Evolutionary conservation across 2,329 filamentous ascomycete genomes (phyloP), one percentile per base, ranked within the genome.

Genomic region (Camillea tinctor): DNA sequence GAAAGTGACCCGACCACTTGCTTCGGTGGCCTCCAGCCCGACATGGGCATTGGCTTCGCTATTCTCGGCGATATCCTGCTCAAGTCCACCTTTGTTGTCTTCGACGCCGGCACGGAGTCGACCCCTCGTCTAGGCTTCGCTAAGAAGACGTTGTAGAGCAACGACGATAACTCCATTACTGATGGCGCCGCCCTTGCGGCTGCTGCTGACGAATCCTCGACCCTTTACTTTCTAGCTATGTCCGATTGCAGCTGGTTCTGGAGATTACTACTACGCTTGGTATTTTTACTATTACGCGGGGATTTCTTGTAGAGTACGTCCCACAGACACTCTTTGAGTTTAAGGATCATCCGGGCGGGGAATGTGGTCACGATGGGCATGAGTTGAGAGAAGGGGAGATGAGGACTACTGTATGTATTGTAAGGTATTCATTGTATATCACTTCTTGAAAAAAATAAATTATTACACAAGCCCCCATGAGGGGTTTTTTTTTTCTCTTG

Each of bases 1-100:
- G 75, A 70, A 21, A 76, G 77, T 62, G 75, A 69, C 9, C 11
- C 36, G 15, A 71, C 68, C 3, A 77, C 60, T 44, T 90, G 88
- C 80, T 89, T 81, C 68, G 88, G 88, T 60, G 88, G 88, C 54
- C 81, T 91, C 58, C 88, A 91, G 79, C 74, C 67, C 48, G 62
- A 62, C 54, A 30, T 50, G 8, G 67, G 58, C 44, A 67, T 70
- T 23, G 68, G 69, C 44, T 76, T 87, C 70, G 81, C 77, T 68
- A 89, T 90, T 74, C 85, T 86, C 61, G 87, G 87, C 26, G 87
- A 89, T 66, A 79, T 88, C 64, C 87, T 88, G 76, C 79, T 90
- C 60, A 89, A 89, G 82, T 80, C 80, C 64, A 82, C 86, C 68
- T 89, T 86, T 67, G 84, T 85, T 52, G 81, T 89, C 59, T 88